These are phyloP conservation scores for Phaeoacremonium minimum DNA, from an alignment of 2,329 filamentous ascomycete species.

Conservation along the genomic window DNA sequence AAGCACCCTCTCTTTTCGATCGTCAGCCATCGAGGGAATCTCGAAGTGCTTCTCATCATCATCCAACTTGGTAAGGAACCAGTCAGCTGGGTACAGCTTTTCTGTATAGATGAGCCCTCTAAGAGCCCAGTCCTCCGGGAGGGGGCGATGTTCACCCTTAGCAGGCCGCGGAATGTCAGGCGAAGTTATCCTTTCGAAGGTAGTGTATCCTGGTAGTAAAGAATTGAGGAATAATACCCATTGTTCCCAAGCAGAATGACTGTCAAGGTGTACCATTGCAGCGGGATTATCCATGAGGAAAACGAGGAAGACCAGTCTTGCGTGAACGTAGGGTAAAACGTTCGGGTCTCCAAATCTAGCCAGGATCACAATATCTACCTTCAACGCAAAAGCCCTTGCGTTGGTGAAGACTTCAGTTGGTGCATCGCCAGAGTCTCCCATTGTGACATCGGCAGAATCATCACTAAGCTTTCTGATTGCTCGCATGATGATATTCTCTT, in stretches of 20 bases:
- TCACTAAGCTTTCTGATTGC: conserved; percentile 21
- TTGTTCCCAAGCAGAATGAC: conserved; percentile 47
- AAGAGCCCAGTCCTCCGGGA: conserved; percentile 67
- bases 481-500: conserved; percentile 41
- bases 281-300: conserved; percentile 34
- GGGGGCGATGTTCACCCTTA: conserved; percentile 41
- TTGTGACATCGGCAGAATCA: conserved; percentile 14
- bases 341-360: conserved; percentile 51
- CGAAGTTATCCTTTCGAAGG: conserved; percentile 29
- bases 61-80: conserved; percentile 57
- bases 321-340: conserved; percentile 59
- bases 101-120: conserved; percentile 59
- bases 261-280: conserved; percentile 35
- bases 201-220: conserved; percentile 17
- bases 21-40: conserved; percentile 49
- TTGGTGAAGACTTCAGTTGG: conserved; percentile 18
- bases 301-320: conserved; percentile 55
- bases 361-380: conserved; percentile 42
- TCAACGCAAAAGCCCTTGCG: conserved; percentile 34
- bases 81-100: conserved; percentile 52
- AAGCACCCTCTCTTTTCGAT: conserved; percentile 55
- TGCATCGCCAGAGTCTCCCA: conserved; percentile 6
- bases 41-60: conserved; percentile 67
- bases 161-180: conserved; percentile 42
- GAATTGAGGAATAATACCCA: conserved; percentile 37